Conservation (phyloP, 2,329 filamentous ascomycete species). For the Neurospora crassa region DNA sequence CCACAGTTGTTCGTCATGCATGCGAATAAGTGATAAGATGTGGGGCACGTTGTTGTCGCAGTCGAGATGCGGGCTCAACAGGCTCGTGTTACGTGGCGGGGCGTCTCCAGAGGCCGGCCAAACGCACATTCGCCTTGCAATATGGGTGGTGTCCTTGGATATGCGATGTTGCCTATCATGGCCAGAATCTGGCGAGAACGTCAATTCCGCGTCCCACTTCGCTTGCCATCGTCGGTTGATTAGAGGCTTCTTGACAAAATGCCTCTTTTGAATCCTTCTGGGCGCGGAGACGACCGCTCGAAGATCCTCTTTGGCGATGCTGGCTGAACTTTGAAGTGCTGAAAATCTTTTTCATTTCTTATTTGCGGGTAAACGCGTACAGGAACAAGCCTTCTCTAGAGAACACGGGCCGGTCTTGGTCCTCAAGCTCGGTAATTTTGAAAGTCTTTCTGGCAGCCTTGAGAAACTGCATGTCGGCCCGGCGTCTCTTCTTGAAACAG, state of each 20-base stretch:
- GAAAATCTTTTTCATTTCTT: slow-evolving; percentile 1
- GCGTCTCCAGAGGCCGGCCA: not conserved
- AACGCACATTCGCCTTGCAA: not conserved
- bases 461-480: slow-evolving; percentile 69
- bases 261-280: not conserved
- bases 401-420: slow-evolving; percentile 50
- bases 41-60: not conserved
- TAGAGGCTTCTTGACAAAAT: not conserved
- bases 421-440: slow-evolving; percentile 48
- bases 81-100: not conserved
- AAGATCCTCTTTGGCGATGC: not conserved
- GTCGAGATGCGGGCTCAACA: not conserved
- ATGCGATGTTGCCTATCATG: not conserved
- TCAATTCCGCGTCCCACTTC: not conserved
- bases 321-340: not conserved
- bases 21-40: not conserved
- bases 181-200: not conserved
- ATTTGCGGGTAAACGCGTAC: slow-evolving; percentile 43
- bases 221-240: not conserved
- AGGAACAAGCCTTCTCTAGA: slow-evolving; percentile 50
- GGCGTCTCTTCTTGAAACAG: slow-evolving; percentile 88
- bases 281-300: not conserved
- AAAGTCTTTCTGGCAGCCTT: slow-evolving; percentile 62
- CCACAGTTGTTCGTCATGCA: not conserved
- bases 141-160: not conserved